Conservation (phyloP, 2,329 filamentous ascomycete genomes). For the Paraconiothyrium sp. region DNA sequence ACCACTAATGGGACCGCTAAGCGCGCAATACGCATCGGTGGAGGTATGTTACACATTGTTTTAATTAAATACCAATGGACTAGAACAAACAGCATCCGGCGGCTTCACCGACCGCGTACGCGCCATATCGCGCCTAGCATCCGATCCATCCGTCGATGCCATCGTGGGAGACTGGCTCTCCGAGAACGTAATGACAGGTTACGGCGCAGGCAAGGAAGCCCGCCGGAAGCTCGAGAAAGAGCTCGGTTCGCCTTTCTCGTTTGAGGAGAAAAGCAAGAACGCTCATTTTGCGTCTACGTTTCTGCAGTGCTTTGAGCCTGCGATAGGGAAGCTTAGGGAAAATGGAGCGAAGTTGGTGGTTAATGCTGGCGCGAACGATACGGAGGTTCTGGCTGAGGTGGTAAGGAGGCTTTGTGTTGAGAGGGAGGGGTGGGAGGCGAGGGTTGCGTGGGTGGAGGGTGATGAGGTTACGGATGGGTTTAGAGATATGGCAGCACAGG, state of each 20-base stretch:
- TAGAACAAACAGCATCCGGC: slow-evolving; percentile 11
- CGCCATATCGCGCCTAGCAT: slow-evolving; percentile 21
- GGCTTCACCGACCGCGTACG: slow-evolving; percentile 25
- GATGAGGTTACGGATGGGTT: slow-evolving; percentile 54
- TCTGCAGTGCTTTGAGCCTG: slow-evolving; percentile 25
- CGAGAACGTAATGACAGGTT: slow-evolving; percentile 27
- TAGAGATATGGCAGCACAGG: slow-evolving; percentile 39
- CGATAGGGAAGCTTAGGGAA: slow-evolving; percentile 15
- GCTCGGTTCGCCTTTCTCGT: slow-evolving; percentile 7
- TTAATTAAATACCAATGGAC: background rate
- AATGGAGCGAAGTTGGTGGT: slow-evolving; percentile 52
- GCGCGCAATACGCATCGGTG: slow-evolving; percentile 22
- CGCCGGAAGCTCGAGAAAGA: slow-evolving; percentile 16
- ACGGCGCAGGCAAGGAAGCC: slow-evolving; percentile 25
- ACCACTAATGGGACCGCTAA: slow-evolving; percentile 4
- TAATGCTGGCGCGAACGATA: slow-evolving; percentile 55
- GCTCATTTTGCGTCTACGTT: slow-evolving; percentile 23
- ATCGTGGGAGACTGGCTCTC: slow-evolving; percentile 29
- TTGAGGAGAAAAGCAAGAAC: slow-evolving; percentile 19
- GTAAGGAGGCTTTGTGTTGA: slow-evolving; percentile 37
- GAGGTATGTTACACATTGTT: background rate
- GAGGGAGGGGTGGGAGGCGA: slow-evolving; percentile 41
- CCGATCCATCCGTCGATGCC: slow-evolving; percentile 21
- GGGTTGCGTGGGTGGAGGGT: slow-evolving; percentile 53
- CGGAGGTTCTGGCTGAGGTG: slow-evolving; percentile 33